A percentile compares a stretch with the other conserved stretches of the same genome.
These are phyloP conservation scores for Mycena metata DNA, from an alignment of 768 basidiomycete species.

Conservation along the genomic window DNA sequence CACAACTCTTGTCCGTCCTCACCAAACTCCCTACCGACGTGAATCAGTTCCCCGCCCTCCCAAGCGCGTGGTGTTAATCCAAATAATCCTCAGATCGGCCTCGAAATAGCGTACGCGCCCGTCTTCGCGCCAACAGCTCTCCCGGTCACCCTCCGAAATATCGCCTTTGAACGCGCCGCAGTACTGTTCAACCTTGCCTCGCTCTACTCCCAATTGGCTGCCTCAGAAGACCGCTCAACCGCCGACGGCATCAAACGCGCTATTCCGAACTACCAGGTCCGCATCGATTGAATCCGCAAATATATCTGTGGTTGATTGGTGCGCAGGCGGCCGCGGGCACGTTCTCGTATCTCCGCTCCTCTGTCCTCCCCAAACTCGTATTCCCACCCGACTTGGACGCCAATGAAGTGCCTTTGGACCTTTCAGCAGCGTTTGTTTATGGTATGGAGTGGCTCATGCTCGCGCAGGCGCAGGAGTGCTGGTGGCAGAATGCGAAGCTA, in stretches of 20 bases:
- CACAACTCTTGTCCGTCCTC: slow-evolving; percentile 86
- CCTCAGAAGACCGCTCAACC: slow-evolving; percentile 74
- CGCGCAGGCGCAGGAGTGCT: slow-evolving; percentile 97
- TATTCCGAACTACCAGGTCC: slow-evolving; percentile 76
- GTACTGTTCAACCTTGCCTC: slow-evolving; percentile 90
- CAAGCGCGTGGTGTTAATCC: slow-evolving; percentile 20
- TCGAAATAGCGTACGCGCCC: slow-evolving; percentile 81
- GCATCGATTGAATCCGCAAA: neutral
- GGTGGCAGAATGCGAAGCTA: slow-evolving; percentile 92
- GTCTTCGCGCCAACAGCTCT: slow-evolving; percentile 70
- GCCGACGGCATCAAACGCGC: slow-evolving; percentile 90
- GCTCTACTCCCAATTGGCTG: slow-evolving; percentile 86
- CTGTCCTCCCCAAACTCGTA: slow-evolving; percentile 66
- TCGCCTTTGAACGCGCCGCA: slow-evolving; percentile 86
- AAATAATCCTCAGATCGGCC: slow-evolving; percentile 66
- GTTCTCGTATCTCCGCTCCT: slow-evolving; percentile 69
- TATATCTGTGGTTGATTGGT: slow-evolving; percentile 12
- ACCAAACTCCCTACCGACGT: slow-evolving; percentile 90
- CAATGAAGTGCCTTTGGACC: slow-evolving; percentile 74
- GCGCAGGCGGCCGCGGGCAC: slow-evolving; percentile 77
- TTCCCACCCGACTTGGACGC: slow-evolving; percentile 55
- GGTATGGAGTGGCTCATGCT: slow-evolving; percentile 84
- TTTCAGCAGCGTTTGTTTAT: slow-evolving; percentile 71
- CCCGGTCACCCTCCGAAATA: slow-evolving; percentile 75
- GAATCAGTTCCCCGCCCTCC: slow-evolving; percentile 29